Conservation (phyloP, 2,329 filamentous ascomycete genomes). For the Talaromyces marneffei region DNA sequence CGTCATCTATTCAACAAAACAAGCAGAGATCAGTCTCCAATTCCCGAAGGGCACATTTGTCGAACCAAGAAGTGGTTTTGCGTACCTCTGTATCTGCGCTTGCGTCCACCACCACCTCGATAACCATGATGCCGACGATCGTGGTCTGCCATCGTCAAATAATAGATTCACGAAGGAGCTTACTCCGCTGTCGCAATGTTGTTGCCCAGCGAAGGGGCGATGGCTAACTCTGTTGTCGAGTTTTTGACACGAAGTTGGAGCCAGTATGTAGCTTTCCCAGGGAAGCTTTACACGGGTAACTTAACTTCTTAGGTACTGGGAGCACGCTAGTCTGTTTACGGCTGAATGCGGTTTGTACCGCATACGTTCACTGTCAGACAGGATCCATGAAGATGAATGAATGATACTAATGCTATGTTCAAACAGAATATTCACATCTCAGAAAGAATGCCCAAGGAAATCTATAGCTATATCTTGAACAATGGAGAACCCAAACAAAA, state of each 20-base stretch:
- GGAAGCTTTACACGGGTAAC: background rate
- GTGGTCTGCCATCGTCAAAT: slow-evolving; percentile 48
- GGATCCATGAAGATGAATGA: background rate
- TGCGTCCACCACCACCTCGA: slow-evolving; percentile 49
- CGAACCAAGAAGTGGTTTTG: background rate
- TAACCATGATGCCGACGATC: slow-evolving; percentile 52
- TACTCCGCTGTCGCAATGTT: background rate
- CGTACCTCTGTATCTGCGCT: slow-evolving; percentile 72
- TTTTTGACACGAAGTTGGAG: background rate
- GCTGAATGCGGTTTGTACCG: background rate
- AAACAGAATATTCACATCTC: background rate
- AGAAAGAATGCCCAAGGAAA: no score
- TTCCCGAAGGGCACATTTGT: background rate
- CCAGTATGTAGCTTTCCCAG: background rate
- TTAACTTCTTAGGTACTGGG: background rate
- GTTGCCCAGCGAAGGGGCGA: no score
- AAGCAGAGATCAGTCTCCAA: background rate
- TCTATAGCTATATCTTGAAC: background rate
- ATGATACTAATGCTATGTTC: background rate
- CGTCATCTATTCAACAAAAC: slow-evolving; percentile 52
- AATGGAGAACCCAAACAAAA: background rate
- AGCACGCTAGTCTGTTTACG: slow-evolving; percentile 3
- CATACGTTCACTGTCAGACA: background rate
- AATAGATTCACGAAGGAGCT: background rate
- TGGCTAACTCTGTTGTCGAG: background rate